phyloP scores from a whole-genome alignment of 1,284 basidiomycete genomes.

The Cutaneotrichosporon sp. region DNA sequence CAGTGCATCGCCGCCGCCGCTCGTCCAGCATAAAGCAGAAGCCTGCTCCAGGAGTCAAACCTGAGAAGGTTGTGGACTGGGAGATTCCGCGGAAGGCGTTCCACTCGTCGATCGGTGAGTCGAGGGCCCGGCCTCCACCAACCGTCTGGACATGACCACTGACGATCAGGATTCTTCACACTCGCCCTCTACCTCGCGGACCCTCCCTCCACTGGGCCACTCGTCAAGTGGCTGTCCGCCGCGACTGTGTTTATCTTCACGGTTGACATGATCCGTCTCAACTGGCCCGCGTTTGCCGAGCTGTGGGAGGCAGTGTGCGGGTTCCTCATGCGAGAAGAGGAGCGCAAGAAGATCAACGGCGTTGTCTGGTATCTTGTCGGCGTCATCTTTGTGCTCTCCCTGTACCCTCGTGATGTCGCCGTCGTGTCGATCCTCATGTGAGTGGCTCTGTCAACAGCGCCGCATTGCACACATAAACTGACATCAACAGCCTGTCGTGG shows the following conservation, averaged over 20 bases:
- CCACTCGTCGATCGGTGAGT: conserved; percentile 83
- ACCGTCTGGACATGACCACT: too few species aligned
- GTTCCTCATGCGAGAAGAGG: conserved; percentile 88
- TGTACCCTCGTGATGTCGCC: conserved; percentile 82
- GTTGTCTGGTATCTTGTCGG: conserved; percentile 95
- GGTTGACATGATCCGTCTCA: conserved; percentile 73
- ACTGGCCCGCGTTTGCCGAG: conserved; percentile 62
- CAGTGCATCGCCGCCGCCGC: conserved; percentile 31
- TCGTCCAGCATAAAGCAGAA: conserved; percentile 38
- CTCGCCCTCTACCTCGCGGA: conserved; percentile 59
- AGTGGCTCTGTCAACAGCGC: conserved; percentile 37
- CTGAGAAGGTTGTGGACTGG: conserved; percentile 48
- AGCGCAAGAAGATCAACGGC: conserved; percentile 78
- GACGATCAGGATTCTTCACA: conserved; percentile 70
- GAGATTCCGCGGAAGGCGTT: conserved; percentile 88
- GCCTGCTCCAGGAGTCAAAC: conserved; percentile 40
- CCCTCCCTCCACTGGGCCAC: conserved; percentile 50
- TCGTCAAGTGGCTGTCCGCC: conserved; percentile 63
- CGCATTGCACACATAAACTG: neutral
- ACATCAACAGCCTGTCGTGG: conserved; percentile 96
- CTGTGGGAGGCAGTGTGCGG: conserved; percentile 75
- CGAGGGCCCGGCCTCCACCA: too few species aligned
- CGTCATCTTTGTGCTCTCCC: conserved; percentile 70
- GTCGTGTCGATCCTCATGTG: conserved; percentile 82
- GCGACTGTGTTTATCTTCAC: conserved; percentile 67